These are phyloP conservation scores for Penicillium sp. DNA, from an alignment of 2,329 filamentous ascomycete species.

Conservation along the genomic window DNA sequence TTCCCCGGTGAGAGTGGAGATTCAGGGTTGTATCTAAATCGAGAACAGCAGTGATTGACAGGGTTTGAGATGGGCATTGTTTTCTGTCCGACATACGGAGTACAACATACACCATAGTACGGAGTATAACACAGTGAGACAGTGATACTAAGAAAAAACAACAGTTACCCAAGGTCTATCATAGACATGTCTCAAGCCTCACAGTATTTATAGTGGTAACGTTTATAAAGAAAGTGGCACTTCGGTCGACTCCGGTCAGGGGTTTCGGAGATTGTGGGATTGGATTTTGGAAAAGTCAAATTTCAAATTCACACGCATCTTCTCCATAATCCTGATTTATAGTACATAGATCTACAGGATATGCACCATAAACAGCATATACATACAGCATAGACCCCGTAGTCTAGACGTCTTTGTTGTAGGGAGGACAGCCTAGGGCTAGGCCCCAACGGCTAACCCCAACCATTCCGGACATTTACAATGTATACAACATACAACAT, in stretches of 20 bases:
- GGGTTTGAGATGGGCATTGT: conserved; percentile 1
- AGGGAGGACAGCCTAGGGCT: too few species aligned
- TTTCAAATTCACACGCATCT: too few species aligned
- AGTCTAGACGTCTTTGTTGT: too few species aligned
- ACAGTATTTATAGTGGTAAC: conserved; percentile 1
- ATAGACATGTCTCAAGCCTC: conserved; percentile 7
- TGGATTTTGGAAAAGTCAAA: neutral
- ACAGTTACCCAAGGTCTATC: neutral
- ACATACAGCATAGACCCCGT: too few species aligned
- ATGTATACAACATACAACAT: too few species aligned
- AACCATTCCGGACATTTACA: too few species aligned
- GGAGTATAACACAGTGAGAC: neutral
- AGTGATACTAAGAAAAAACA: neutral
- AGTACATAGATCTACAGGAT: neutral
- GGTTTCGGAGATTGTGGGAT: neutral
- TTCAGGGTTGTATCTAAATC: neutral
- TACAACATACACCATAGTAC: too few species aligned
- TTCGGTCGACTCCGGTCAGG: conserved; percentile 3
- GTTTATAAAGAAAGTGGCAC: neutral
- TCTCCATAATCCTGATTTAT: neutral
- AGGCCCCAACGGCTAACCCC: neutral
- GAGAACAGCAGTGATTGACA: conserved; percentile 12
- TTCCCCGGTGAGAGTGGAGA: conserved; percentile 2
- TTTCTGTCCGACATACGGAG: neutral
- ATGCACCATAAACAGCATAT: too few species aligned